Conservation (phyloP, 148 eudicot species). For the Rhododendron henanense region DNA sequence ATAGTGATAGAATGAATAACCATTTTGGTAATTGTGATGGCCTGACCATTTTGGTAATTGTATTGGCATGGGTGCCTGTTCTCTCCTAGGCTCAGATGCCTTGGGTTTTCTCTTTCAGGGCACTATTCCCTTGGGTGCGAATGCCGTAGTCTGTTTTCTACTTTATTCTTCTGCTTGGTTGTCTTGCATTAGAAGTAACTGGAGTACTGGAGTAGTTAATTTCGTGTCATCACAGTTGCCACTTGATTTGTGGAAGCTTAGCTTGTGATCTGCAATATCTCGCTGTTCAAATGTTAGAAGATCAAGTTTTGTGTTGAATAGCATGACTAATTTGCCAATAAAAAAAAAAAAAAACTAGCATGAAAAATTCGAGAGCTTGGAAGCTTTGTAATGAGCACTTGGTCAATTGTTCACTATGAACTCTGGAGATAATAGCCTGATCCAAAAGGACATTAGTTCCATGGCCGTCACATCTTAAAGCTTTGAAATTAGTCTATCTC, state of each 20-base stretch:
- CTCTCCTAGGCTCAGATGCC: not conserved
- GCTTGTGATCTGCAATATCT: not conserved
- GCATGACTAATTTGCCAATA: not conserved
- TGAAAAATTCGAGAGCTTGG: not conserved
- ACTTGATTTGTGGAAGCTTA: not conserved
- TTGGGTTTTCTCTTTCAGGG: not conserved
- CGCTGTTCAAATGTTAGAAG: not conserved
- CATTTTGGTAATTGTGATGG: not conserved
- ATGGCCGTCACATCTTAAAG: not conserved
- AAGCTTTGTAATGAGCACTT: not conserved
- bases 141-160: not conserved
- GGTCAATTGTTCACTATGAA: not conserved
- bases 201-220: not conserved
- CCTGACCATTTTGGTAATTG: not conserved
- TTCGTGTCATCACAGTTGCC: not conserved
- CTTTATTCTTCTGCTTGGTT: not conserved
- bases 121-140: not conserved
- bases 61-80: not conserved
- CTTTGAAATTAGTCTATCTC: not conserved
- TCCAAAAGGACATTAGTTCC: not conserved
- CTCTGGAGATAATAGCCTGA: not conserved
- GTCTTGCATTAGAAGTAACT: not conserved
- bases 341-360: not conserved
- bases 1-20: not conserved
- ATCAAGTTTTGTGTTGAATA: not conserved